Evolutionary conservation across 495 filamentous ascomycete genomes (phyloP), one percentile per base, ranked within the genome.

Genomic region (Podospora conica): DNA sequence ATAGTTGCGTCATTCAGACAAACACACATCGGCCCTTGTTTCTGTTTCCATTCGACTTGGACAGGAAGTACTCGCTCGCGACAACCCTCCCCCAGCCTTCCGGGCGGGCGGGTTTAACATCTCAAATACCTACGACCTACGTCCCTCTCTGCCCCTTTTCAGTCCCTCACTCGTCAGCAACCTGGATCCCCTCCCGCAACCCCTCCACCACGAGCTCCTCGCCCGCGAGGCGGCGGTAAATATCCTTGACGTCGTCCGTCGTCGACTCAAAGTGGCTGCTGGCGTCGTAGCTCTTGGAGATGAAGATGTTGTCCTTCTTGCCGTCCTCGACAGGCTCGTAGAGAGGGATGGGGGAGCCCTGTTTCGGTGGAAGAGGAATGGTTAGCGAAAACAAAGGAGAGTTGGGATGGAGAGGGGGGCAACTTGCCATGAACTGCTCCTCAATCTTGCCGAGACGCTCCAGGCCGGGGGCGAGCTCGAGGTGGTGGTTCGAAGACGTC

Each of bases 281-380:
- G 31, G 95, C 89, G 75, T 99, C 95, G 77, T 99, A 99, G 82
- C 92, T 96, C 85, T 94, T 96, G 70, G 92, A 96, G 74, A 99
- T 93, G 82, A 92, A 99, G 77, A 99, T 90, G 76, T 92, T 91
- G 80, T 97, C 92, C 68, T 89, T 90, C 63, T 83, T 84, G 64
- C 96, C 96, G 72, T 90, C 88, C 75, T 91, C 91, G 60, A 96
- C 74, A 40, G 95, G 95, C 81, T 96, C 93, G 76, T 97, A 98
- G 55, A 99, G 82, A 8, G 93, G 92, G 67, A 96, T 96, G 9
- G 93, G 88, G 11, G 91, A 80, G 55, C 91, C 90, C 82, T 85
- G 63, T 59, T 53, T 22, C 21, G 0, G 53, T 74, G 55, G 69
- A 70, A 60, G 18, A 70, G 59, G 18, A 61, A 53, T 59, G 57